phyloP scores from a whole-genome alignment of 306 rosid species.

The Herpetospermum pedunculosum region DNA sequence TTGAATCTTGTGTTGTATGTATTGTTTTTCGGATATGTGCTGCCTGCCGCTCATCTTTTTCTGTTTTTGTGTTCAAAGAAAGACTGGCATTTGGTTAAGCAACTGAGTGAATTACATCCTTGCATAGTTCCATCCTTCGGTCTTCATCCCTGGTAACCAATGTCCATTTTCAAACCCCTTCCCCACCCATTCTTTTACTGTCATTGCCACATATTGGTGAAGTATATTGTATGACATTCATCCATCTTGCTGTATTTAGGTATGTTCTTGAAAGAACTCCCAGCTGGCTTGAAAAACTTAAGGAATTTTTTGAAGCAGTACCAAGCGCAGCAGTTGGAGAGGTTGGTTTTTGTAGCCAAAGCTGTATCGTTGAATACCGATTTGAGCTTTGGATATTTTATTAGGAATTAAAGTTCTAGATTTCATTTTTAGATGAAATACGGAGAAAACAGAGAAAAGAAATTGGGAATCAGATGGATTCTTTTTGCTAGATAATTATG shows the following conservation, averaged over 20 bases:
- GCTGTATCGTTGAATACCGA: background rate
- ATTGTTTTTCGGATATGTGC: background rate
- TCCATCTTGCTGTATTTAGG: constrained; percentile 24
- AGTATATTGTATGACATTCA: background rate
- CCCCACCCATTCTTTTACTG: background rate
- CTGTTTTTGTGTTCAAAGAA: constrained; percentile 12
- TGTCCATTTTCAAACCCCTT: background rate
- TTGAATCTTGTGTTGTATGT: background rate
- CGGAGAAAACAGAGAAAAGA: background rate
- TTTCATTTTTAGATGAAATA: background rate
- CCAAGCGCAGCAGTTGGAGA: constrained; percentile 87
- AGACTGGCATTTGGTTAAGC: constrained; percentile 71
- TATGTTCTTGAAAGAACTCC: constrained; percentile 56
- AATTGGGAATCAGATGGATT: background rate
- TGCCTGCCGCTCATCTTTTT: background rate
- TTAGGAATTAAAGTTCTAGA: background rate
- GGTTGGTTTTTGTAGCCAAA: constrained; percentile 24
- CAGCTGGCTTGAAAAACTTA: constrained; percentile 46
- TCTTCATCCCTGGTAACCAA: constrained; percentile 63
- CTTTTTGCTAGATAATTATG: background rate
- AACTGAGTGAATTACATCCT: constrained; percentile 42
- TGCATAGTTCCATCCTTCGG: constrained; percentile 67
- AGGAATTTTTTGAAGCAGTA: constrained; percentile 45
- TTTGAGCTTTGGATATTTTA: background rate
- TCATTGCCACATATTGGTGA: background rate